These are phyloP conservation scores for Erythrobasidium hasegawianum DNA, from an alignment of 1,284 basidiomycete genomes.

Conservation along the genomic window DNA sequence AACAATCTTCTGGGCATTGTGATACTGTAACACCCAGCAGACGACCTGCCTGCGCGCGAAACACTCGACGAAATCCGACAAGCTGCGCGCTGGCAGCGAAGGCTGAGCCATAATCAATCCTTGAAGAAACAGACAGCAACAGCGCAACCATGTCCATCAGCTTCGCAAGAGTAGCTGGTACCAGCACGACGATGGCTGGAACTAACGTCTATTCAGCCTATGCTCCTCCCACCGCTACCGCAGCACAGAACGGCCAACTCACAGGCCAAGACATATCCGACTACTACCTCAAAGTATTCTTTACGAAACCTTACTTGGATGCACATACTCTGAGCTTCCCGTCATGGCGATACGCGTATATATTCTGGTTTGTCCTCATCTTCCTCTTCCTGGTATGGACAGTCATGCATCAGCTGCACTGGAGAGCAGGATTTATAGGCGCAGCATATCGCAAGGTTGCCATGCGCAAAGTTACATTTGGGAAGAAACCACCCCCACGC, in stretches of 20 bases:
- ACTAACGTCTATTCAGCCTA: constrained; percentile 12
- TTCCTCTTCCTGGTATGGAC: constrained; percentile 46
- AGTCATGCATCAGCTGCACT: constrained; percentile 44
- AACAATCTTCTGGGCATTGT: no score
- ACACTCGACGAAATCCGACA: no score
- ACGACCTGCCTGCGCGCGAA: no score
- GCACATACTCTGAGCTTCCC: constrained; percentile 51
- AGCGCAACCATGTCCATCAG: constrained; percentile 30
- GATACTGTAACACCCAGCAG: no score
- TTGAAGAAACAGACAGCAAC: no score
- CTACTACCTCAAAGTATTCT: constrained; percentile 31
- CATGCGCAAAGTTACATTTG: constrained; percentile 20
- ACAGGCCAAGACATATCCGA: constrained; percentile 21
- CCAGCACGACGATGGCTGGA: constrained; percentile 14
- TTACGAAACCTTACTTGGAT: constrained; percentile 46
- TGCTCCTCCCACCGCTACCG: constrained; percentile 10
- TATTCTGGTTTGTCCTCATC: constrained; percentile 49
- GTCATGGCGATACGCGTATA: constrained; percentile 51
- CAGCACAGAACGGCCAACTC: not conserved
- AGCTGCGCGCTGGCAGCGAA: no score
- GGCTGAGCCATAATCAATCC: no score
- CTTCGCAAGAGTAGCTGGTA: constrained; percentile 24
- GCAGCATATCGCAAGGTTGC: constrained; percentile 40
- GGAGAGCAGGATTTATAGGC: constrained; percentile 36
- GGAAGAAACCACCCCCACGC: constrained; percentile 14